A percentile compares a stretch with the other conserved stretches of the same genome.
Evolutionary conservation across 1,139 yeast genomes (phyloP).

Genomic region (Scheffersomyces titani): DNA sequence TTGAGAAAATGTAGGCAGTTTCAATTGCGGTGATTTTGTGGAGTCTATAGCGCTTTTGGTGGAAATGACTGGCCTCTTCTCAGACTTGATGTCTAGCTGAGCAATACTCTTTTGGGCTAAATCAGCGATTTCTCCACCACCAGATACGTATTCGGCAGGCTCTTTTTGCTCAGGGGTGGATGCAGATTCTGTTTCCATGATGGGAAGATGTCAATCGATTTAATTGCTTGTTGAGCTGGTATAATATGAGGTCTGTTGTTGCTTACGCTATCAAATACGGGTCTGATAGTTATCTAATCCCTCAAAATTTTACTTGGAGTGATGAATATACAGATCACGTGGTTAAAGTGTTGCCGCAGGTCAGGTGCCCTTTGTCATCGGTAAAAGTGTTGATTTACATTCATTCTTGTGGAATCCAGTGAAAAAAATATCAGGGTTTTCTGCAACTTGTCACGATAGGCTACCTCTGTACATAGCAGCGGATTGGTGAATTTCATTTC

Average conservation of each 20-base stretch:
- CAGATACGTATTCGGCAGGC: neutral
- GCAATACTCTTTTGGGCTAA: neutral
- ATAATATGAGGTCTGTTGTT: neutral
- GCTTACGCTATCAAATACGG: neutral
- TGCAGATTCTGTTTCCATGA: neutral
- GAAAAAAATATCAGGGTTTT: neutral
- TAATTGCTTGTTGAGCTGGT: neutral
- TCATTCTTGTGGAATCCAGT: neutral
- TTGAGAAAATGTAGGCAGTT: neutral
- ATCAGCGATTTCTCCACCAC: neutral
- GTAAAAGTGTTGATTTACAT: neutral
- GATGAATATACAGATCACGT: neutral
- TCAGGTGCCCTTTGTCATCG: no score
- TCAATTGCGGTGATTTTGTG: neutral
- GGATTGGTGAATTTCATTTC: neutral
- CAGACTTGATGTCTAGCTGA: neutral
- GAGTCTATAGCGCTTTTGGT: neutral
- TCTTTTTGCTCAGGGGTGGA: neutral
- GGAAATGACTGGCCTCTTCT: neutral
- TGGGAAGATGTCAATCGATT: neutral
- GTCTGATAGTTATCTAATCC: neutral
- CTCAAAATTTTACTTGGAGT: neutral
- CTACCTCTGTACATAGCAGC: neutral
- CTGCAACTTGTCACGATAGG: neutral
- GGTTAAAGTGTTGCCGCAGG: neutral